A percentile compares a stretch with the other conserved stretches of the same genome.
phyloP scores from a whole-genome alignment of 2,329 filamentous ascomycete species.

The Esteya vermicola region DNA sequence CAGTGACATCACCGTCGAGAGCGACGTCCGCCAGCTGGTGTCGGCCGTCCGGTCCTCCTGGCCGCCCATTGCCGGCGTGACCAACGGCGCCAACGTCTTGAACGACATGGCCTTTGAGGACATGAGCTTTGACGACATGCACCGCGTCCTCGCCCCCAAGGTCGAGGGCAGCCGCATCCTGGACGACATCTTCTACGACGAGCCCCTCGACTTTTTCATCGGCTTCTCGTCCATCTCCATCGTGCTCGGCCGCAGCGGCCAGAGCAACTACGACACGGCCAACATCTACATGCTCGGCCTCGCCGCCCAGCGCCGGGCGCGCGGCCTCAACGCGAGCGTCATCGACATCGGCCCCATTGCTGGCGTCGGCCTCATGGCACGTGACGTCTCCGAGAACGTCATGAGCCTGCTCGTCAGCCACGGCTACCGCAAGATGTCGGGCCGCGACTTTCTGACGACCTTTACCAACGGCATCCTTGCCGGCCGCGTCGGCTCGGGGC shows the following conservation, averaged over 20 bases:
- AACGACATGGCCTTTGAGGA: constrained; percentile 13
- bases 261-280: constrained; percentile 26
- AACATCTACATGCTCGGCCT: constrained; percentile 23
- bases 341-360: constrained; percentile 9
- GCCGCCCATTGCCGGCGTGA: constrained; percentile 21
- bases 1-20: too few species aligned
- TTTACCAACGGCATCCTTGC: constrained; percentile 19
- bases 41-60: constrained; percentile 10
- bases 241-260: constrained; percentile 14
- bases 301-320: constrained; percentile 15
- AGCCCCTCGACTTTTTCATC: constrained; percentile 21
- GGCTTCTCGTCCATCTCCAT: constrained; percentile 15
- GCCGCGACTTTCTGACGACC: not conserved
- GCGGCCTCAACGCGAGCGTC: constrained; percentile 19
- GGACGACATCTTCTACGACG: constrained; percentile 15
- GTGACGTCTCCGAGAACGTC: not conserved
- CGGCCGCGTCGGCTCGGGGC: not conserved
- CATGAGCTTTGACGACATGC: constrained; percentile 12
- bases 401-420: not conserved
- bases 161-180: constrained; percentile 17
- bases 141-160: constrained; percentile 16
- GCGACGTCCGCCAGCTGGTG: too few species aligned
- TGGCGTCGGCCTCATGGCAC: not conserved
- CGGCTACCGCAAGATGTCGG: not conserved
- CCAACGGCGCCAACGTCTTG: constrained; percentile 23